These are phyloP conservation scores for Pogostemon cablin DNA, from an alignment of 257 asterid genomes.

Conservation along the genomic window DNA sequence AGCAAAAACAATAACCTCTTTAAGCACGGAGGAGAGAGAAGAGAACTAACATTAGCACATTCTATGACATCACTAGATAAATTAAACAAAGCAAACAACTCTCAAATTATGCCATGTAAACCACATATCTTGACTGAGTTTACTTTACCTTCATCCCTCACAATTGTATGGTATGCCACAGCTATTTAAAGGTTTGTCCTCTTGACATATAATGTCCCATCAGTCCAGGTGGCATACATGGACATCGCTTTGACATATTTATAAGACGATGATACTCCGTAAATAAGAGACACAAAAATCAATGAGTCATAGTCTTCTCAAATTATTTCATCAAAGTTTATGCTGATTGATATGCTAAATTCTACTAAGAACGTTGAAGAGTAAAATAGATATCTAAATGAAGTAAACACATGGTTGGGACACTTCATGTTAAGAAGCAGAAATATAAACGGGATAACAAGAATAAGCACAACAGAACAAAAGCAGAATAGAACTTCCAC, in stretches of 20 bases:
- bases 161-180: neutral
- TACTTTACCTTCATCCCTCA: neutral
- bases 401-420: neutral
- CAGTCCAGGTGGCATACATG: neutral
- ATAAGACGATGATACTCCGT: neutral
- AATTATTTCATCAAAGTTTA: neutral
- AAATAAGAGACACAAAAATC: neutral
- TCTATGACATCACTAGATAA: neutral
- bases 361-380: neutral
- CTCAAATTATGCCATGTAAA: neutral
- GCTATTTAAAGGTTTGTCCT: neutral
- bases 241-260: neutral
- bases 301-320: neutral
- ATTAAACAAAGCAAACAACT: neutral
- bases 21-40: neutral
- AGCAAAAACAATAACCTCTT: neutral
- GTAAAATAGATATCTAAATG: neutral
- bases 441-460: neutral
- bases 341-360: neutral
- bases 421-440: neutral
- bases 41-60: neutral
- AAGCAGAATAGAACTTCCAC: neutral
- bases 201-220: neutral
- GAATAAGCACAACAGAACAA: neutral
- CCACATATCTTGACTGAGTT: slow-evolving; percentile 11